Conservation (phyloP, 1,284 basidiomycete genomes). For the Hortiboletus rubellus region DNA sequence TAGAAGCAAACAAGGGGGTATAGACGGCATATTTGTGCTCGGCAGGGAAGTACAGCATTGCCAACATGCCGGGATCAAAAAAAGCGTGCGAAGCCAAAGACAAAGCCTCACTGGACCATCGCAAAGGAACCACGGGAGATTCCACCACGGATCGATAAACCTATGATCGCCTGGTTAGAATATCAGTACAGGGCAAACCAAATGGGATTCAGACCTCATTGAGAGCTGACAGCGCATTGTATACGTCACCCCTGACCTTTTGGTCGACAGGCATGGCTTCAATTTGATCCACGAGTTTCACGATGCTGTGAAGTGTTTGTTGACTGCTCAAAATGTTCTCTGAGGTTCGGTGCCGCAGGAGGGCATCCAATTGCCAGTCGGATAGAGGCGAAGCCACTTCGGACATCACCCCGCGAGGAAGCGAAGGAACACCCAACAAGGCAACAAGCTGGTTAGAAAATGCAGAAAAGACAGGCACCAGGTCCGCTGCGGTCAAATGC, state of each 20-base stretch:
- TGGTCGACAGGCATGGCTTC: conserved; percentile 86
- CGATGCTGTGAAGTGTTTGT: conserved; percentile 79
- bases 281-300: conserved; percentile 80
- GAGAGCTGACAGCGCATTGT: conserved; percentile 66
- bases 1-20: conserved; percentile 87
- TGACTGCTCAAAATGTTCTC: conserved; percentile 71
- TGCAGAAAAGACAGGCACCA: conserved; percentile 62
- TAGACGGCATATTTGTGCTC: conserved; percentile 97
- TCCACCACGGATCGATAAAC: conserved; percentile 26
- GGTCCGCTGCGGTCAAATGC: conserved; percentile 43
- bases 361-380: conserved; percentile 78
- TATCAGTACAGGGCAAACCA: not conserved
- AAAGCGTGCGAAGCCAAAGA: conserved; percentile 85
- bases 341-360: conserved; percentile 68
- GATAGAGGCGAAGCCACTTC: conserved; percentile 42
- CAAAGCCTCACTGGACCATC: conserved; percentile 66
- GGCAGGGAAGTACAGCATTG: conserved; percentile 92
- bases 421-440: conserved; percentile 74
- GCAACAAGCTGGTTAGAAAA: conserved; percentile 77
- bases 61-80: conserved; percentile 96
- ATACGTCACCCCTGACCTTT: conserved; percentile 73
- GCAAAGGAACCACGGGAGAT: conserved; percentile 52
- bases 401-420: conserved; percentile 48
- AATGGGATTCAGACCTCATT: conserved; percentile 55
- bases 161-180: conserved; percentile 18